Base-by-base conservation (phyloP, 2,329 filamentous ascomycete genomes). In the Epichloe baconii region DNA sequence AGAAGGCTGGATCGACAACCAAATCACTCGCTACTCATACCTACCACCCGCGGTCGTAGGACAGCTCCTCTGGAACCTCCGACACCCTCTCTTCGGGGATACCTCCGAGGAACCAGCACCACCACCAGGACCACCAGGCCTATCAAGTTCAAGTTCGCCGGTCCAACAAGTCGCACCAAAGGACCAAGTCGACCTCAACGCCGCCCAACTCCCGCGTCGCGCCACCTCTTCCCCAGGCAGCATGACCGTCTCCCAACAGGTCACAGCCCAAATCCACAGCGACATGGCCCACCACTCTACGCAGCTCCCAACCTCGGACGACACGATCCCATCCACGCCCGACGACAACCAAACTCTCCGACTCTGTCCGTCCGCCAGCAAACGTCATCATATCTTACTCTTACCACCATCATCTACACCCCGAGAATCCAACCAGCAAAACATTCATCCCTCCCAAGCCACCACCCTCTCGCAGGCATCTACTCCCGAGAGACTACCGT, bases 31-130 rank as follows among this genome's bases (percentile, higher is more conserved):
- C 47, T 81, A 75, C 53, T 63, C 65, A 3, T 80, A 75, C 56
- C 62, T 83, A 1, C 75, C 75, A 2, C 80, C 79, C 2, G 77
- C 76, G 2, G 71, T 80, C 1, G 71, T 79, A 0, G 77, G 77
- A 5, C 71, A 78, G 55, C 63, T 83, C 12, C 70, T 82, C 44
- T 77, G 72, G 49, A 83, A 83, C 52, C 61, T 84, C 36, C 68
- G 74, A 41, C 73, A 76, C 5, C 60, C 81, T 1, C 72, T 81
- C 51, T 67, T 64, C 53, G 62, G 49, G 3, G 63, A 66, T 7
- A 55, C 52, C 1, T 55, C 53, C 2, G 57, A 59, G 0, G 59
- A 61, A 14, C 14, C 36, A 31, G n/a, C 42, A 12, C 21, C 3
- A n/a, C 8, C 37, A n/a, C 23, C 6, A 2, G 1, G 6, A 26